Conservation (phyloP, 2,329 filamentous ascomycete species). For the Rhytidhysteron rufulum region DNA sequence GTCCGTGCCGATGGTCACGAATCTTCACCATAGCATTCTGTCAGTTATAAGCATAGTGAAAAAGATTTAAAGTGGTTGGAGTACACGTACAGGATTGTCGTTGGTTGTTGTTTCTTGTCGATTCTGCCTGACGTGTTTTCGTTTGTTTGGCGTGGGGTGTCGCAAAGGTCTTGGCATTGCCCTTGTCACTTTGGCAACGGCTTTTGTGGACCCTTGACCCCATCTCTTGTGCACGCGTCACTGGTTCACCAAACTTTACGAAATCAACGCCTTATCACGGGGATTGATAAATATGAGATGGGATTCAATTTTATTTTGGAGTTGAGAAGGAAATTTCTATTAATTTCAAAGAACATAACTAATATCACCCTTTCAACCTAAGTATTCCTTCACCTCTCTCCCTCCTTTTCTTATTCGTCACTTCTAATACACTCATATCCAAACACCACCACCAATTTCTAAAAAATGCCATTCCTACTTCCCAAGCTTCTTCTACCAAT, state of each 20-base stretch:
- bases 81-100: not conserved
- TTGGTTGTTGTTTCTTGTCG: slow-evolving; percentile 4
- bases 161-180: slow-evolving; percentile 9
- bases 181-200: slow-evolving; percentile 4
- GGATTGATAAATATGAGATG: too few species aligned
- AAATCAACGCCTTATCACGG: slow-evolving; percentile 1
- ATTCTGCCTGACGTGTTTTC: slow-evolving; percentile 7
- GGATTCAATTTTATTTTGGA: too few species aligned
- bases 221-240: too few species aligned
- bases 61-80: not conserved
- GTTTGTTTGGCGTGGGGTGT: slow-evolving; percentile 4
- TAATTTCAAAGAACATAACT: too few species aligned
- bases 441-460: slow-evolving; percentile 58
- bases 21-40: slow-evolving; percentile 2
- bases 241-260: too few species aligned
- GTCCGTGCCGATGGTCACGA: slow-evolving; percentile 16
- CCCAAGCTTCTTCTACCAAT: slow-evolving; percentile 47
- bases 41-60: not conserved
- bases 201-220: not conserved
- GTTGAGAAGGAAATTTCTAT: too few species aligned
- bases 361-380: slow-evolving; percentile 1
- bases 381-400: slow-evolving; percentile 37
- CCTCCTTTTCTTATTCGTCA: slow-evolving; percentile 49
- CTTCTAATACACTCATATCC: slow-evolving; percentile 48
- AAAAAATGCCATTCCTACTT: slow-evolving; percentile 54